Evolutionary conservation across 495 filamentous ascomycete genomes (phyloP), one percentile per base, ranked within the genome.

Genomic region (Penicillium simplicissimum): DNA sequence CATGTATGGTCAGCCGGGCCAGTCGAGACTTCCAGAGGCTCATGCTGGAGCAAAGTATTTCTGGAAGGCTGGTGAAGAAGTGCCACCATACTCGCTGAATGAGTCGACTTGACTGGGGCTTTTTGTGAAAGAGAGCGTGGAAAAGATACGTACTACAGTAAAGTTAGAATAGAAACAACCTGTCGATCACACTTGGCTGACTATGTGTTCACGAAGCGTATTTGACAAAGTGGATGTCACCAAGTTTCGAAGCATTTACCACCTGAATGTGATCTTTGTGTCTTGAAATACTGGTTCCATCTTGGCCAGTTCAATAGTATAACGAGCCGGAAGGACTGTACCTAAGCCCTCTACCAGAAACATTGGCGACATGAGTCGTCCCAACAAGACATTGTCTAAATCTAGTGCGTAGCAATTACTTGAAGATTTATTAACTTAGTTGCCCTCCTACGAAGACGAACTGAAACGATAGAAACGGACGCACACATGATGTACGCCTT

Each of bases 31-130:
- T 42, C 70, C 77, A 19, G 71, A 73, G 21, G 68, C 75, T 34
- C 81, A 84, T 63, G 74, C 74, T 13, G 81, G 77, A 3, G 68
- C 79, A 0, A 73, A 74, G 60, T 83, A 76, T 64, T 71, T 74
- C 51, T 84, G 82, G 82, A 71, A 68, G n/a, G 38, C 55, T 33
- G 74, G 71, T 0, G 62, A 76, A 58, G 69, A 71, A 15, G 60
- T 67, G 8, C 74, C 74, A 8, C 52, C 60, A 0, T 77, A 77
- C 61, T 64, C 67, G 10, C 28, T 64, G 37, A 34, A 55, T 6
- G 65, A 71, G 43, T 52, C 57, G 0, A 23, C 59, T 21, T 69
- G 49, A 58, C 48, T 38, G 14, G 14, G 45, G 13, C 5, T 31
- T 28, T 23, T 31, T 49, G 21, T 49, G 23, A 19, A 14, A 8